Conservation (phyloP, 352 stramenopile genomes). For the Globisporangium orthogonon region DNA sequence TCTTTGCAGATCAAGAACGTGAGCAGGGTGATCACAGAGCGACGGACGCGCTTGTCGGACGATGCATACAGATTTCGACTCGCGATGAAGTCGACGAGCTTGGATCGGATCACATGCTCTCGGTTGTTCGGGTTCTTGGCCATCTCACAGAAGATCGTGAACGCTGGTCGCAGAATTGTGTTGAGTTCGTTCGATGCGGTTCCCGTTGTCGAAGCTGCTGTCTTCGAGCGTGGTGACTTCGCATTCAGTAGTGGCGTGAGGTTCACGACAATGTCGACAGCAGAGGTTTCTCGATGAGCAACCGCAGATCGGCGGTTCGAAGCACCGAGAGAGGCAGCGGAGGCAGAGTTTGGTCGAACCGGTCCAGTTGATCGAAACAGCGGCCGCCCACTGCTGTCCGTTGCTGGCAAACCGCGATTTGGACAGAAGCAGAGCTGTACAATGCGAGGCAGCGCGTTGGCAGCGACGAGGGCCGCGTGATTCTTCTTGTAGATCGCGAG, state of each 20-base stretch:
- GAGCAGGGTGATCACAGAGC: slow-evolving; percentile 47
- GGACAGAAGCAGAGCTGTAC: slow-evolving; percentile 46
- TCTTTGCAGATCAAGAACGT: slow-evolving; percentile 57
- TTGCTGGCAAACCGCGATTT: slow-evolving; percentile 1
- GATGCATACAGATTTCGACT: slow-evolving; percentile 46
- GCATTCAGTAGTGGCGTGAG: not conserved
- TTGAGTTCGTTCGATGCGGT: slow-evolving; percentile 13
- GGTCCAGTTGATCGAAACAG: not conserved
- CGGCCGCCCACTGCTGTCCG: not conserved
- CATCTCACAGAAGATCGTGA: slow-evolving; percentile 57
- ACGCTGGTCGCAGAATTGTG: slow-evolving; percentile 29
- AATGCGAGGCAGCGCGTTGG: slow-evolving; percentile 38
- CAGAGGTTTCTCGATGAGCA: not conserved
- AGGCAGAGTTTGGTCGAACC: slow-evolving; percentile 1
- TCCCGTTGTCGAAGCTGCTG: not conserved
- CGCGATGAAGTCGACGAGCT: slow-evolving; percentile 52
- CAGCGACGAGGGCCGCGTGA: slow-evolving; percentile 37
- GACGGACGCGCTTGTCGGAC: slow-evolving; percentile 52
- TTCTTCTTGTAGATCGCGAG: slow-evolving; percentile 45
- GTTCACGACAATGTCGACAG: not conserved
- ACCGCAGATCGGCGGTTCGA: slow-evolving; percentile 7
- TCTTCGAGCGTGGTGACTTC: not conserved
- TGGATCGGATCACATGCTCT: slow-evolving; percentile 55
- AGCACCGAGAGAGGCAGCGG: not conserved
- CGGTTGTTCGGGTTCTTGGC: slow-evolving; percentile 47